A percentile compares a stretch with the other conserved stretches of the same genome.
Evolutionary conservation across 1,139 yeast species (phyloP).

Genomic region (Yamadazyma dendronema): DNA sequence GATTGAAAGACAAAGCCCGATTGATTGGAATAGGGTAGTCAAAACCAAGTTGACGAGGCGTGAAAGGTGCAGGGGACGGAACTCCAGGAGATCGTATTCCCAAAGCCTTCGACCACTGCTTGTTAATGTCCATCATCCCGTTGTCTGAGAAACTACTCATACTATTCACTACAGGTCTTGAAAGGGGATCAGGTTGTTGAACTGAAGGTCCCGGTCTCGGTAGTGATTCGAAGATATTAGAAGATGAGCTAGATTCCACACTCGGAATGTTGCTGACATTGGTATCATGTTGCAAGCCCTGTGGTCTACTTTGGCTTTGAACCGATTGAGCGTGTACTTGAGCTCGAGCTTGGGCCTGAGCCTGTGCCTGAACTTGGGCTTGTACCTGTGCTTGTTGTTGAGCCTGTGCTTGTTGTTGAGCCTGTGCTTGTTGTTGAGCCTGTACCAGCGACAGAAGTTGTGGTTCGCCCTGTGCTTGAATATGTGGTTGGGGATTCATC

Average conservation of each 20-base stretch:
- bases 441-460: too few species aligned
- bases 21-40: slow-evolving; percentile 18
- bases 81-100: slow-evolving; percentile 17
- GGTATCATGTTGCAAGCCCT: slow-evolving; percentile 2
- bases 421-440: slow-evolving; percentile 4
- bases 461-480: slow-evolving; percentile 3
- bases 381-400: slow-evolving; percentile 1
- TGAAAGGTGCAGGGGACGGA: slow-evolving; percentile 16
- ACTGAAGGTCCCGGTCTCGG: slow-evolving; percentile 5
- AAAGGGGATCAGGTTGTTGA: slow-evolving; percentile 5
- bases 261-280: slow-evolving; percentile 7
- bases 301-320: slow-evolving; percentile 2
- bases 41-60: slow-evolving; percentile 12
- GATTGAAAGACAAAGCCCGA: slow-evolving; percentile 14
- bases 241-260: slow-evolving; percentile 12
- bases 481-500: slow-evolving; percentile 1
- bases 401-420: too few species aligned
- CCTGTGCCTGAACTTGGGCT: slow-evolving; percentile 5
- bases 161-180: slow-evolving; percentile 7
- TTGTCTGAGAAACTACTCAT: slow-evolving; percentile 9
- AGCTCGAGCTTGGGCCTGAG: slow-evolving; percentile 6
- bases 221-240: slow-evolving; percentile 9
- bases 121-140: slow-evolving; percentile 14
- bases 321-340: slow-evolving; percentile 4
- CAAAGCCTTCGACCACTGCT: slow-evolving; percentile 18